phyloP scores from a whole-genome alignment of 164 flowering plant species.

The Magnolia changhungtana region DNA sequence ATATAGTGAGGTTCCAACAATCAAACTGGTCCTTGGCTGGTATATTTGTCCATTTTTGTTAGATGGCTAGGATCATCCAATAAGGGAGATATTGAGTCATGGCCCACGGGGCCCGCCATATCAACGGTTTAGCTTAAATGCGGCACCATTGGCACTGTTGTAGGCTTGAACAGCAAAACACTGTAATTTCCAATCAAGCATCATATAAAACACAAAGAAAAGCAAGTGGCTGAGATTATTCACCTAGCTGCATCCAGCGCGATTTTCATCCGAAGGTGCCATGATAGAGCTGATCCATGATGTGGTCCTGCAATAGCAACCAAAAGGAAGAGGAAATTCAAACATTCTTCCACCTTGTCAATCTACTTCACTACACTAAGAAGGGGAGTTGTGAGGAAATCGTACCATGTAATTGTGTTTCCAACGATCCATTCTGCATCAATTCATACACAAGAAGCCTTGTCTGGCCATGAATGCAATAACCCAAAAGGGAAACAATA shows the following conservation, averaged over 20 bases:
- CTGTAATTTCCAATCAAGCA: background rate
- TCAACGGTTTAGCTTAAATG: background rate
- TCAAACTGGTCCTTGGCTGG: background rate
- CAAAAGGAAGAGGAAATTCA: background rate
- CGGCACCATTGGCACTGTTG: too few species aligned
- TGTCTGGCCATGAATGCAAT: slow-evolving; percentile 50
- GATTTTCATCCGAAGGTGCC: slow-evolving; percentile 87
- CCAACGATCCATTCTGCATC: slow-evolving; percentile 91
- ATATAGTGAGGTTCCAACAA: background rate
- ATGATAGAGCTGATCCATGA: slow-evolving; percentile 66
- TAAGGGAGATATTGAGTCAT: background rate
- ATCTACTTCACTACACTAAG: background rate
- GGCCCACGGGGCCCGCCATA: background rate
- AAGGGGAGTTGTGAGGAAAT: background rate
- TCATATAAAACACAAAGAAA: background rate
- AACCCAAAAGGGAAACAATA: slow-evolving; percentile 69
- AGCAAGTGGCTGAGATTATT: background rate
- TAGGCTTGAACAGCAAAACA: background rate
- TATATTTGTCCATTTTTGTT: too few species aligned
- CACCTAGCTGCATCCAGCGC: slow-evolving; percentile 96
- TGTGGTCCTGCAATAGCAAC: slow-evolving; percentile 54
- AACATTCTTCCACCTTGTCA: background rate
- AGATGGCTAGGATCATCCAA: background rate
- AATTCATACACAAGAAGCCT: slow-evolving; percentile 76
- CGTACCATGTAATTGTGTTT: slow-evolving; percentile 80